Conservation (phyloP, 129 eudicot species). For the Chrysanthemum lavandulifolium region DNA sequence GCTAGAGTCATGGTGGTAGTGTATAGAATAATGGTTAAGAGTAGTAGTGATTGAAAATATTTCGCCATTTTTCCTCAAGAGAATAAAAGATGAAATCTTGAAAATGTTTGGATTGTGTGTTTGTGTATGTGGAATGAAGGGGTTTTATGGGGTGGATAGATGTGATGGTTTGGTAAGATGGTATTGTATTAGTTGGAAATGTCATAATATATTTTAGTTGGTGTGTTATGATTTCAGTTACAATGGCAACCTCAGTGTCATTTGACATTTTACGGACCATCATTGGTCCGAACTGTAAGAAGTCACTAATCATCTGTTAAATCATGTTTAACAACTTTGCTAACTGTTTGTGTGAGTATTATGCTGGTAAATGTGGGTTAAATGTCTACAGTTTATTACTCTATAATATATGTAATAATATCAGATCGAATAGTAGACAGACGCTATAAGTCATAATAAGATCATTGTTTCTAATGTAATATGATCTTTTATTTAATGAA, state of each 20-base stretch:
- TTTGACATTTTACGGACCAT: conserved; percentile 3
- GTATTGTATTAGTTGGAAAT: conserved; percentile 29
- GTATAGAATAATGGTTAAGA: conserved; percentile 35
- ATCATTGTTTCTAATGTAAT: neutral
- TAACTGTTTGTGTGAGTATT: no score
- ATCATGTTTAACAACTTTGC: no score
- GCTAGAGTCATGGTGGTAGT: conserved; percentile 35
- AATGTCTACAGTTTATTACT: no score
- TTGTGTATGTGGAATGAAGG: conserved; percentile 1
- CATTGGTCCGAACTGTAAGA: neutral
- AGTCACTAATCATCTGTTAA: neutral
- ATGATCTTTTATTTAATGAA: neutral
- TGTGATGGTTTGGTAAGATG: conserved; percentile 35
- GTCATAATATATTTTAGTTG: neutral
- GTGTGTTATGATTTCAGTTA: conserved; percentile 32
- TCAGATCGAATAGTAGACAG: neutral
- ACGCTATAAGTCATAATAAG: neutral
- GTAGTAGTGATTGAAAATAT: conserved; percentile 15
- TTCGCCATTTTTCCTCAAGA: conserved; percentile 32
- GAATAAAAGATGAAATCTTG: conserved; percentile 22
- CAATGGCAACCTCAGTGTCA: conserved; percentile 20
- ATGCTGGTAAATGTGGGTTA: no score
- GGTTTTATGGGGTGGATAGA: conserved; percentile 31
- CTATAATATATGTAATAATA: no score
- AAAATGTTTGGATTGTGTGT: conserved; percentile 14